Conservation (phyloP, 2,329 filamentous ascomycete genomes). For the Lecanicillium sp. region DNA sequence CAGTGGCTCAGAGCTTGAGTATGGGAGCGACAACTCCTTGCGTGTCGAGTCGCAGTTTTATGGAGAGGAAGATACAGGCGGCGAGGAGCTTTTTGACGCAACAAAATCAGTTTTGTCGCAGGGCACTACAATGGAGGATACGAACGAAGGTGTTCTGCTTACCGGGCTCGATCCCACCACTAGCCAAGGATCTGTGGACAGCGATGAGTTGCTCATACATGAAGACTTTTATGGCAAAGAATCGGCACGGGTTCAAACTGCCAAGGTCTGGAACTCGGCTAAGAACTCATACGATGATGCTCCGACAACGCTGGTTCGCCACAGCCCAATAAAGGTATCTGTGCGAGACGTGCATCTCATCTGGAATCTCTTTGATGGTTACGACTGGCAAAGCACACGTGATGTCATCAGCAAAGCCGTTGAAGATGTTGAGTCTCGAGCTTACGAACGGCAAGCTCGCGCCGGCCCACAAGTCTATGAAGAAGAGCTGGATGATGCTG, state of each 20-base stretch:
- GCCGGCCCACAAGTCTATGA: slow-evolving; percentile 51
- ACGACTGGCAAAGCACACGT: slow-evolving; percentile 87
- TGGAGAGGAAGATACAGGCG: slow-evolving; percentile 28
- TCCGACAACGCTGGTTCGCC: slow-evolving; percentile 50
- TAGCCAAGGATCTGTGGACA: slow-evolving; percentile 37
- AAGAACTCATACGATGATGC: slow-evolving; percentile 65
- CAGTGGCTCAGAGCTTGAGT: slow-evolving; percentile 22
- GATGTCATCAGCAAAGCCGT: slow-evolving; percentile 83
- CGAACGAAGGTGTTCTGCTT: slow-evolving; percentile 26
- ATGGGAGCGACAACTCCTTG: slow-evolving; percentile 25
- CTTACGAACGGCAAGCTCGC: slow-evolving; percentile 62
- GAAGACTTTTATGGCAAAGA: slow-evolving; percentile 69
- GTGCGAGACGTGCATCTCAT: slow-evolving; percentile 87
- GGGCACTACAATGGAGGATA: slow-evolving; percentile 24
- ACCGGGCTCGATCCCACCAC: slow-evolving; percentile 20
- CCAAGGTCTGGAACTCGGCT: slow-evolving; percentile 72
- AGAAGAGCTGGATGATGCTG: slow-evolving; percentile 71
- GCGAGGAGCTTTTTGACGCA: slow-evolving; percentile 41
- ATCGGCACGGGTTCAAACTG: slow-evolving; percentile 53
- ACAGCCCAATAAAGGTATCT: slow-evolving; percentile 66
- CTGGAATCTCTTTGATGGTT: slow-evolving; percentile 97
- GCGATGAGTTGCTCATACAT: slow-evolving; percentile 60
- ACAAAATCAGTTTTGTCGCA: slow-evolving; percentile 25
- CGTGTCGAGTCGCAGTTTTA: slow-evolving; percentile 39
- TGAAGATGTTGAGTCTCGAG: slow-evolving; percentile 75